phyloP scores from a whole-genome alignment of 805 yeast genomes.

The Cyberlindnera xishuangbannaensis region DNA sequence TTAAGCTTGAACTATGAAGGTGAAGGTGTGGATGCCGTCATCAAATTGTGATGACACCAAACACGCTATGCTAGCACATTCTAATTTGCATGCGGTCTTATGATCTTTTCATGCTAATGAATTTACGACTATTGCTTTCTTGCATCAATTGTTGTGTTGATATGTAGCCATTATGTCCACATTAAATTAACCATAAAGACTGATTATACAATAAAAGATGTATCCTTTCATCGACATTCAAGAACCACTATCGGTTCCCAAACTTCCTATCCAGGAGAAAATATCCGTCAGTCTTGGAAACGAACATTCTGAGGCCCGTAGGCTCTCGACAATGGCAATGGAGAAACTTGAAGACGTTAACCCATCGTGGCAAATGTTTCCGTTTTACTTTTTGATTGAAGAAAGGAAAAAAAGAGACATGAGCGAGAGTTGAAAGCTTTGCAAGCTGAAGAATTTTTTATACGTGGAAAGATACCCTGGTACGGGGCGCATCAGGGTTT shows the following conservation, averaged over 20 bases:
- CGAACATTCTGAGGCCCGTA: constrained; percentile 25
- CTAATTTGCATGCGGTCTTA: too few relatives aligned
- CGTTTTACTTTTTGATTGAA: constrained; percentile 28
- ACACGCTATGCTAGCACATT: too few relatives aligned
- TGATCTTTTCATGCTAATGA: too few relatives aligned
- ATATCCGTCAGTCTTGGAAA: constrained; percentile 22
- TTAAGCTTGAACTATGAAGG: constrained; percentile 43
- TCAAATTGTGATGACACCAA: constrained; percentile 25
- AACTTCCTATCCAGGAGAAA: constrained; percentile 29
- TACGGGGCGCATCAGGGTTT: constrained; percentile 10
- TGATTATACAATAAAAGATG: constrained; percentile 8
- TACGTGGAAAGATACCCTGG: constrained; percentile 2
- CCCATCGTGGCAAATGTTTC: constrained; percentile 31
- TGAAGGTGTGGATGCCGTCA: constrained; percentile 35
- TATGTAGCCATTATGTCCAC: too few relatives aligned
- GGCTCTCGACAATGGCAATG: constrained; percentile 29
- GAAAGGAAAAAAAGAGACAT: constrained; percentile 20
- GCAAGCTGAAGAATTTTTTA: constrained; percentile 6
- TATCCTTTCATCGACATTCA: constrained; percentile 30
- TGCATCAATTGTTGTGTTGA: too few relatives aligned
- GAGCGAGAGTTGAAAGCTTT: constrained; percentile 3
- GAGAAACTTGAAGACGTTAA: constrained; percentile 24
- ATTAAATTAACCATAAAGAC: too few relatives aligned
- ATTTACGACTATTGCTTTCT: too few relatives aligned
- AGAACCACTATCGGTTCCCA: constrained; percentile 25